Percentiles rank a stretch among this genome's conserved stretches.
Conservation (phyloP, 352 stramenopile species). For the Globisporangium mamillatum region DNA sequence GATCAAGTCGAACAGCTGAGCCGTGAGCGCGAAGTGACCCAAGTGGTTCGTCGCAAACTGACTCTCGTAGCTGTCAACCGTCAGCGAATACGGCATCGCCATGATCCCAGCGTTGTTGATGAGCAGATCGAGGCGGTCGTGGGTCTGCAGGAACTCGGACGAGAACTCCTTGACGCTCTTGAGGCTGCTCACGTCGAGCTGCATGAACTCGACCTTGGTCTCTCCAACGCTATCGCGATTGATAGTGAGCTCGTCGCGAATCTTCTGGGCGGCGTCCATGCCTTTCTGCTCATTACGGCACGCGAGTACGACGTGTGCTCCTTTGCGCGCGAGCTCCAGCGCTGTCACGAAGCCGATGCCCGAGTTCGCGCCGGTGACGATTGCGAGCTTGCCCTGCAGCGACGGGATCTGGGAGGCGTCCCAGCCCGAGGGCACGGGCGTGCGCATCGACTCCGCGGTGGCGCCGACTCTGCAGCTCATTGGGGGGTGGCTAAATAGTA, state of each 20-base stretch:
- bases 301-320: slow-evolving; percentile 47
- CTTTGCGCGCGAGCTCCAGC: slow-evolving; percentile 21
- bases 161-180: too few species aligned
- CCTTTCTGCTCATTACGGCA: slow-evolving; percentile 56
- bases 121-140: slow-evolving; percentile 59
- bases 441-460: too few species aligned
- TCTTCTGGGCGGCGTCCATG: slow-evolving; percentile 27
- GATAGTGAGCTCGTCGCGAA: slow-evolving; percentile 32
- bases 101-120: slow-evolving; percentile 22
- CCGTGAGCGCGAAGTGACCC: slow-evolving; percentile 56
- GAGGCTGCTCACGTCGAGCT: slow-evolving; percentile 62
- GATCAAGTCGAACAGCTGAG: slow-evolving; percentile 41
- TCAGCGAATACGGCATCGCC: slow-evolving; percentile 31
- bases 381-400: slow-evolving; percentile 25
- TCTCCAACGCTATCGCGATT: slow-evolving; percentile 20
- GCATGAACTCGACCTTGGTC: slow-evolving; percentile 54
- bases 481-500: too few species aligned
- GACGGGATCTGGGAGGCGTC: slow-evolving; percentile 33
- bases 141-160: too few species aligned
- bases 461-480: too few species aligned
- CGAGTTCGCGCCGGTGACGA: slow-evolving; percentile 33
- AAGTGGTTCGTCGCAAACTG: slow-evolving; percentile 42
- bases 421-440: slow-evolving; percentile 16
- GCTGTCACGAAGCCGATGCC: slow-evolving; percentile 30
- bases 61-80: slow-evolving; percentile 37